Base-by-base conservation (phyloP, 164 flowering plant species). In the Vitis riparia region DNA sequence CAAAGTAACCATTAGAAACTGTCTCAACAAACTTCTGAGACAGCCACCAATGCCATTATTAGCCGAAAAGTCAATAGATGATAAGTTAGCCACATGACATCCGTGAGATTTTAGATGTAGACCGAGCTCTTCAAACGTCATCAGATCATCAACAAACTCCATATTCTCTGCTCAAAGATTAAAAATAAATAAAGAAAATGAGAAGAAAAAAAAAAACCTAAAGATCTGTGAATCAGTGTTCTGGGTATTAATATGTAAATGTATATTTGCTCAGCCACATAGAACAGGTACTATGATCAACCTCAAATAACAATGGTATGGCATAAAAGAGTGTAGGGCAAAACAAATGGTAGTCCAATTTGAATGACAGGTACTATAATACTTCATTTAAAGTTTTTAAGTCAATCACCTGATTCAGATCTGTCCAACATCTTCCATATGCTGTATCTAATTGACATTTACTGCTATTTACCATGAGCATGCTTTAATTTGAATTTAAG, bases 131-230 rank as follows among this genome's bases (percentile, higher is more conserved):
- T 87, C 80, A 75, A 93, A 96, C 44, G 97, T 89, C 77, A 83
- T 65, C 13, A 90, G 79, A 84, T 96, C 98, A 77, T 96, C 99
- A 55, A 96, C 98, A 74, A 88, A 85, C 76, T 96, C 98, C 80
- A 90, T 80, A 81, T 91, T 95, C 77, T 79, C 95, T 89, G 88
- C 67, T 78, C 44, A 37, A 37, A 37, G 72, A 63, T 55, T n/a
- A 74, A 15, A 56, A 57, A 10, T 29, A 52, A 57, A 67, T 62
- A 30, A 73, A 53, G 11, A 56, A 52, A 30, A 13, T 27, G 48
- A 32, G 50, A 61, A 61, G 7, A 37, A 37, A 37, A 37, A 23
- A 23, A 23, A 23, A 23, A 23, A 23, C 27, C 27, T 37, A 37
- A 37, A 37, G 44, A 37, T 37, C 44, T 37, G 44, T 37, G 44